phyloP scores from a whole-genome alignment of 352 stramenopile species.

The Phytophthora podocarpi region DNA sequence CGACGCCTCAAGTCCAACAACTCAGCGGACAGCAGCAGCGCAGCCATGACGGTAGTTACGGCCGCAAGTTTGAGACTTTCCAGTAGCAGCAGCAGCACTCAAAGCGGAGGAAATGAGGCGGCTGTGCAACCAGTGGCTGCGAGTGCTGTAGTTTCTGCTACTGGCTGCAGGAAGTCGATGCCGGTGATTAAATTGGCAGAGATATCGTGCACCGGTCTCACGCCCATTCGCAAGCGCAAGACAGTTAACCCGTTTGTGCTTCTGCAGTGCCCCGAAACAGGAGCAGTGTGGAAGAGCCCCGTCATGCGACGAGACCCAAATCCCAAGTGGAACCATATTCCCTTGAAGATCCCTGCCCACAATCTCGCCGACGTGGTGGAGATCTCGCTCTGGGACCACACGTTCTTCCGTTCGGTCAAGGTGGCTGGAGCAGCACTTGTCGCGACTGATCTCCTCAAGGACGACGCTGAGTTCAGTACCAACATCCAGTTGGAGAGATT shows the following conservation, averaged over 20 bases:
- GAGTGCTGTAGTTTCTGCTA: not conserved
- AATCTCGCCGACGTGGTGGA: slow-evolving; percentile 45
- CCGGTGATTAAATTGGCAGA: slow-evolving; percentile 30
- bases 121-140: slow-evolving; percentile 24
- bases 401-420: slow-evolving; percentile 64
- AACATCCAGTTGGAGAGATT: slow-evolving; percentile 59
- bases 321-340: slow-evolving; percentile 49
- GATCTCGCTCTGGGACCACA: slow-evolving; percentile 73
- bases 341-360: slow-evolving; percentile 44
- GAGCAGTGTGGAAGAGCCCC: slow-evolving; percentile 51
- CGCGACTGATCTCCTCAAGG: slow-evolving; percentile 48
- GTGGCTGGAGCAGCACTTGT: slow-evolving; percentile 55
- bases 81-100: slow-evolving; percentile 43
- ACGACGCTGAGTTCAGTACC: slow-evolving; percentile 40
- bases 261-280: slow-evolving; percentile 37
- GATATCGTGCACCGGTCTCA: slow-evolving; percentile 46
- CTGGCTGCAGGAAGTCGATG: slow-evolving; percentile 8
- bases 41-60: slow-evolving; percentile 23
- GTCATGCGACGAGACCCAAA: slow-evolving; percentile 45
- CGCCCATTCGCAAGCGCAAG: slow-evolving; percentile 60
- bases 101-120: slow-evolving; percentile 31
- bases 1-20: slow-evolving; percentile 35
- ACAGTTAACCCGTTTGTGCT: slow-evolving; percentile 63
- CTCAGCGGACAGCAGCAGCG: slow-evolving; percentile 29
- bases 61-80: slow-evolving; percentile 31